Base-by-base conservation (phyloP, 2,329 filamentous ascomycete genomes). In the Chrysoporthe deuterocubensis region DNA sequence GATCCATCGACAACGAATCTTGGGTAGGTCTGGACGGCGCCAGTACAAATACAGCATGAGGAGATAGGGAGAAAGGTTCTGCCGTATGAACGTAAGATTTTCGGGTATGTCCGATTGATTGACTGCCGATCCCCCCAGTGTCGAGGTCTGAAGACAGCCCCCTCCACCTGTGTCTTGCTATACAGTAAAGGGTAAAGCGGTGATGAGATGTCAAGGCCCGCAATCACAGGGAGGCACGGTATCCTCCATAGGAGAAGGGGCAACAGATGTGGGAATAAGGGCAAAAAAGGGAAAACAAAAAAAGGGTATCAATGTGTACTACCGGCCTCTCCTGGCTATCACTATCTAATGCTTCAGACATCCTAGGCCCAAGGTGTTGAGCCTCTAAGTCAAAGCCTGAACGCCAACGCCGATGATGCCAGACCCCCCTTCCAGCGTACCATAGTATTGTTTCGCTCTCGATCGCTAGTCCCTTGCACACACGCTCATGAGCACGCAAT, bases 281-380 rank as follows among this genome's bases (percentile, higher is more conserved):
- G 48, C 5, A 52, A 52, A 52, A 26, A 32, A 9, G 8, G 7
- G 16, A 11, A 9, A 7, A 6, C 11, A 54, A 26, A 37, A 37
- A 57, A 40, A 61, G 66, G 66, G 66, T 68, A 68, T 68, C 66
- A 65, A 67, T 52, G 32, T 57, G 64, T 68, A 62, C 63, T 62
- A 57, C 46, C 62, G 46, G 43, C 7, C 46, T 60, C 16, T 37
- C 18, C 48, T 54, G 48, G 52, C 34, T 61, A 44, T 59, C 32
- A 57, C 48, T 48, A 57, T 43, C n/a, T 44, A 13, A 14, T 57
- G 37, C 59, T 42, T 43, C 62, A 42, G 40, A 52, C 32, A 56
- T 44, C 34, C 16, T 42, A 6, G 44, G 48, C 52, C 7, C 2
- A 26, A 8, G 18, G 34, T 40, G 37, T 21, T 18, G 34, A 60